Conservation (phyloP, 2,329 filamentous ascomycete genomes). For the Arthrobotrys musiformis region DNA sequence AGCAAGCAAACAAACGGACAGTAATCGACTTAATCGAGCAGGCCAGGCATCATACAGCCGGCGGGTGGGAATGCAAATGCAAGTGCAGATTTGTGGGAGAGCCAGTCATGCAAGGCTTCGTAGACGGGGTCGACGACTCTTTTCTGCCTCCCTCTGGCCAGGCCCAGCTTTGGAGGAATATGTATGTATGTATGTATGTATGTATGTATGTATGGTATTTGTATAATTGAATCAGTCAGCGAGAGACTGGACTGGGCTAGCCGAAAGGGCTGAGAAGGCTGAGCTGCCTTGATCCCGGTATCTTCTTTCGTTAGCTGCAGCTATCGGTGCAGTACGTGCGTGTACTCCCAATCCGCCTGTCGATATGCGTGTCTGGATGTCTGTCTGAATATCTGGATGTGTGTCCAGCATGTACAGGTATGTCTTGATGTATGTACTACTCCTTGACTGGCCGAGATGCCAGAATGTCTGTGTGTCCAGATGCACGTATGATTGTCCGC, state of each 20-base stretch:
- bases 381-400: background rate
- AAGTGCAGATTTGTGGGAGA: background rate
- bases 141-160: background rate
- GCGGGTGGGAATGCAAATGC: background rate
- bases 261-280: constrained; percentile 53
- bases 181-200: too few species aligned
- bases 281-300: constrained; percentile 37
- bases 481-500: background rate
- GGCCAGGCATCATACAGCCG: background rate
- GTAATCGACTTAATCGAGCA: background rate
- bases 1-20: background rate
- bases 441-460: background rate
- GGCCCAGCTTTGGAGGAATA: background rate
- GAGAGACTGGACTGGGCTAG: constrained; percentile 10
- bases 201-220: background rate
- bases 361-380: background rate
- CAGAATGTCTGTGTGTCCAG: background rate
- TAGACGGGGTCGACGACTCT: too few species aligned
- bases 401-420: background rate
- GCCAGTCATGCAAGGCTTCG: constrained; percentile 17
- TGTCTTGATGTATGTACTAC: background rate
- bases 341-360: background rate
- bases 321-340: background rate
- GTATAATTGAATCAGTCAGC: background rate
- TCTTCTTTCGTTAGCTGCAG: constrained; percentile 11